A percentile compares a stretch with the other conserved stretches of the same genome.
These are phyloP conservation scores for Bipolaris bicolor DNA, from an alignment of 2,329 filamentous ascomycete genomes.

Conservation along the genomic window DNA sequence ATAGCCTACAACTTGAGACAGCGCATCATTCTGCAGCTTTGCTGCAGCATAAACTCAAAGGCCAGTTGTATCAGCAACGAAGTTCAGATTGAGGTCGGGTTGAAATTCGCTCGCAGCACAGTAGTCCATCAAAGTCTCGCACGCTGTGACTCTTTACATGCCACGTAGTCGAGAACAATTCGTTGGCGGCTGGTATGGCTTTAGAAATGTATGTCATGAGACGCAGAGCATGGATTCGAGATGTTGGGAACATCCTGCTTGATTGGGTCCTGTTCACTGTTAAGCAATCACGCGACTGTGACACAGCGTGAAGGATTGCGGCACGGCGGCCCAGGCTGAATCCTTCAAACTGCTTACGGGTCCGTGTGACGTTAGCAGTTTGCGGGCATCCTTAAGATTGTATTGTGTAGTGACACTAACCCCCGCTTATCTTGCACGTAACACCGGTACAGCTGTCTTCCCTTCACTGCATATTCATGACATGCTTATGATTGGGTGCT, in stretches of 20 bases:
- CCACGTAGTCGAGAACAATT: background rate
- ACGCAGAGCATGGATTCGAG: background rate
- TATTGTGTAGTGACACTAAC: background rate
- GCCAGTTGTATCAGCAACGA: background rate
- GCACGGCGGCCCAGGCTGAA: too few relatives aligned
- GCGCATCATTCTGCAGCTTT: background rate
- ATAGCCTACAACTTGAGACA: background rate
- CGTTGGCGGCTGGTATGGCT: background rate
- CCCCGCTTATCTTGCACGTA: background rate
- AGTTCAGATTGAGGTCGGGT: background rate
- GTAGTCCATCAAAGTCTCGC: background rate
- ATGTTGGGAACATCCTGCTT: background rate
- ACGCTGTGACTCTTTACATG: background rate
- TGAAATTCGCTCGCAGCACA: background rate
- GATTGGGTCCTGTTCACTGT: too few relatives aligned
- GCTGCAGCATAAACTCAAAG: background rate
- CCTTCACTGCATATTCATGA: background rate
- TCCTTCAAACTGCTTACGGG: background rate
- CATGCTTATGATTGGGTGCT: background rate
- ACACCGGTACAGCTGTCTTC: background rate
- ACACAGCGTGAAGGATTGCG: background rate
- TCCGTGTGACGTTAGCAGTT: background rate
- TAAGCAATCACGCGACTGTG: too few relatives aligned
- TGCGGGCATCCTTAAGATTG: background rate
- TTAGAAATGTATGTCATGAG: background rate